Evolutionary conservation across 2,329 filamentous ascomycete genomes (phyloP).

Genomic region (Calonectria henricotiae): DNA sequence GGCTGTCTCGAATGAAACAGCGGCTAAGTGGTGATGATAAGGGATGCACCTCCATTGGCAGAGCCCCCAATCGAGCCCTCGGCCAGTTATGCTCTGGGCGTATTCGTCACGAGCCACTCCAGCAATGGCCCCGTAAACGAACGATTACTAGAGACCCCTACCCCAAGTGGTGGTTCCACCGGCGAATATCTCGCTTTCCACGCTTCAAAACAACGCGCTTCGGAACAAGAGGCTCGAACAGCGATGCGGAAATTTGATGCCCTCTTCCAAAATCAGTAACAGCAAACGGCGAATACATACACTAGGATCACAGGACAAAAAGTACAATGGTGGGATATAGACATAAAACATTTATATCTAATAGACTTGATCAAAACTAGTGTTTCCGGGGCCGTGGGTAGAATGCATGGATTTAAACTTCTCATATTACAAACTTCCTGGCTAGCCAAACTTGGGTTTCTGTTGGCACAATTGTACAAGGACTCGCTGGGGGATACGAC

Average conservation of each 20-base stretch:
- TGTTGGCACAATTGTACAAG: too few relatives aligned
- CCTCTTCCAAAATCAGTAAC: not conserved
- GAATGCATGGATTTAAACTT: too few relatives aligned
- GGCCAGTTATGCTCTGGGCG: not conserved
- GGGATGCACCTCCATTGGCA: not conserved
- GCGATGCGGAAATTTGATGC: constrained; percentile 20
- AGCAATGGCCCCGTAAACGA: constrained; percentile 23
- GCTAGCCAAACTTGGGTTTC: too few relatives aligned
- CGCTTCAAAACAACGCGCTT: not conserved
- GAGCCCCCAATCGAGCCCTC: constrained; percentile 4
- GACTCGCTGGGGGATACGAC: too few relatives aligned
- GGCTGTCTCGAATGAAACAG: not conserved
- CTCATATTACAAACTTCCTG: too few relatives aligned
- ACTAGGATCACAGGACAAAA: not conserved
- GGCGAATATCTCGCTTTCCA: not conserved
- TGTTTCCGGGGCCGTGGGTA: too few relatives aligned
- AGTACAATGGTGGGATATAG: not conserved
- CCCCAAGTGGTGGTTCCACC: not conserved
- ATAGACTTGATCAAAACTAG: not conserved
- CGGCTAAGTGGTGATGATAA: constrained; percentile 22
- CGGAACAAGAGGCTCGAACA: not conserved
- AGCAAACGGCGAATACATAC: not conserved
- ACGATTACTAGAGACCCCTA: not conserved
- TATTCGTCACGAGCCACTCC: not conserved
- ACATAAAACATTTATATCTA: not conserved